A percentile compares a stretch with the other conserved stretches of the same genome.
These are phyloP conservation scores for Lagerstroemia speciosa DNA, from an alignment of 345 rosid genomes.

Conservation along the genomic window DNA sequence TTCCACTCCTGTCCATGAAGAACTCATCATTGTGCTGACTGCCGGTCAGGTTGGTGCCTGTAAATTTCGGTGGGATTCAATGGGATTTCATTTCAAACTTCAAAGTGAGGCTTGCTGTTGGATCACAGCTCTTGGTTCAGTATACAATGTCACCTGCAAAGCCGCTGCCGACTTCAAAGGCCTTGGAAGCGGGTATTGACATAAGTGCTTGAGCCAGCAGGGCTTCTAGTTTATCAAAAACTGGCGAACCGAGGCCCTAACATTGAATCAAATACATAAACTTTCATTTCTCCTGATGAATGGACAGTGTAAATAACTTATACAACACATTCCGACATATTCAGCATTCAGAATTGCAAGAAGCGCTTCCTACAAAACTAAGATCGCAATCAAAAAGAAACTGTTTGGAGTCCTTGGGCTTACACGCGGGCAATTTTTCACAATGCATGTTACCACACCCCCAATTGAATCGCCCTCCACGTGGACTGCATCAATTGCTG, in stretches of 20 bases:
- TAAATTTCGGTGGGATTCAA: constrained; percentile 5
- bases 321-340: too few species aligned
- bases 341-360: too few species aligned
- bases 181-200: constrained; percentile 95
- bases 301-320: too few species aligned
- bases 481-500: constrained; percentile 78
- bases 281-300: background rate
- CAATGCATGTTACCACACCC: constrained; percentile 92
- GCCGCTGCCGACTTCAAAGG: constrained; percentile 96
- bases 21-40: constrained; percentile 95
- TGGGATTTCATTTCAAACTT: background rate
- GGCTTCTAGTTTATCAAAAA: constrained; percentile 93
- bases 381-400: background rate
- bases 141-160: constrained; percentile 51
- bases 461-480: constrained; percentile 86
- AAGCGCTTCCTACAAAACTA: background rate
- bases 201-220: constrained; percentile 86
- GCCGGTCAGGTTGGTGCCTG: constrained; percentile 81
- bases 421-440: constrained; percentile 86
- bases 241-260: constrained; percentile 99
- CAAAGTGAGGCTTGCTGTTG: background rate
- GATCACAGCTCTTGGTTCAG: background rate
- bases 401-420: constrained; percentile 5
- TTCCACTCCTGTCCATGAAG: constrained; percentile 50
- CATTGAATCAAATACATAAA: background rate